Percentiles rank a stretch among this genome's conserved stretches.
These are phyloP conservation scores for Monilinia fructigena DNA, from an alignment of 2,329 filamentous ascomycete species.

Conservation along the genomic window DNA sequence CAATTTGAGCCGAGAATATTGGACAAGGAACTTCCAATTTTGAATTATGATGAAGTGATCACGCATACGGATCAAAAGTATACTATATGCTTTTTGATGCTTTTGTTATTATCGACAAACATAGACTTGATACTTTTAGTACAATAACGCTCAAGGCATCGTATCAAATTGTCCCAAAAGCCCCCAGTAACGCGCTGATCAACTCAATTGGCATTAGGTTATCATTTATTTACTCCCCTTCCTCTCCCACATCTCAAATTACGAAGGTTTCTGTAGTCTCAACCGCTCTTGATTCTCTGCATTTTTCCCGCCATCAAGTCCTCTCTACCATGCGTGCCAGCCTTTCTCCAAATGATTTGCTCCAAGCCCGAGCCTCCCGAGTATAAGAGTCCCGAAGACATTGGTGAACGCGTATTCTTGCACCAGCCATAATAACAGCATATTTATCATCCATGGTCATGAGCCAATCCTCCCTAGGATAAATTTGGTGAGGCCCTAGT, in stretches of 20 bases:
- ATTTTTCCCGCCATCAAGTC: neutral
- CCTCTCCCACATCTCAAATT: neutral
- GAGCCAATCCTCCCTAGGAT: neutral
- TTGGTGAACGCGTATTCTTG: neutral
- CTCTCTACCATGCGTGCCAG: neutral
- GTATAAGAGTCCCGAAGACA: neutral
- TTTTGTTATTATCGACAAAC: neutral
- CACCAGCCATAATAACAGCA: neutral
- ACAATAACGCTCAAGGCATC: neutral
- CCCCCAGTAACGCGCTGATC: neutral
- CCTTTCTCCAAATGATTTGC: neutral
- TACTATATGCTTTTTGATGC: neutral
- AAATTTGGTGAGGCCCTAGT: neutral
- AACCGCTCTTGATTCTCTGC: neutral
- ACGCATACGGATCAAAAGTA: neutral
- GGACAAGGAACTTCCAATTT: neutral
- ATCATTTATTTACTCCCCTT: neutral
- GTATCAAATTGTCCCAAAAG: neutral
- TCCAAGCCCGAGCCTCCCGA: conserved; percentile 1
- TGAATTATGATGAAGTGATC: neutral
- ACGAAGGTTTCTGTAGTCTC: neutral
- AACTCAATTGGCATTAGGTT: neutral
- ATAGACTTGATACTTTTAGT: neutral
- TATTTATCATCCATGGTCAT: neutral
- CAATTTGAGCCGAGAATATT: neutral